A percentile compares a stretch with the other conserved stretches of the same genome.
Conservation (phyloP, 73 alveolate species). For the Chromera velia region DNA sequence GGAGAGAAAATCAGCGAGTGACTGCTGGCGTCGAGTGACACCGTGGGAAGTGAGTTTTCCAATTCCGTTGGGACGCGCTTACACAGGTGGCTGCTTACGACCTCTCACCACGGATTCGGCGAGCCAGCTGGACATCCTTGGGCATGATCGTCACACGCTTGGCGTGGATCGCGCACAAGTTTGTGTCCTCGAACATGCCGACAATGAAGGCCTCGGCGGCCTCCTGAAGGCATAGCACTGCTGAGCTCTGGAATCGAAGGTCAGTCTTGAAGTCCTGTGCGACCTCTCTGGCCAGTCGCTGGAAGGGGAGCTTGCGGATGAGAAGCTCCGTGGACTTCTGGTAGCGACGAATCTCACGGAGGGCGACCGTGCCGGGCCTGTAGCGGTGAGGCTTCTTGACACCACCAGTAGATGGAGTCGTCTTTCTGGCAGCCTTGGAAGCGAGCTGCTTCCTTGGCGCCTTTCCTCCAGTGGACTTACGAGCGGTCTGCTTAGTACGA, state of each 20-base stretch:
- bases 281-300: conserved; percentile 52
- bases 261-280: conserved; percentile 57
- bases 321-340: conserved; percentile 58
- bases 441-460: no score
- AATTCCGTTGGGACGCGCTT: no score
- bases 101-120: conserved; percentile 82
- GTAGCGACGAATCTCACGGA: conserved; percentile 50
- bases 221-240: conserved; percentile 60
- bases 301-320: conserved; percentile 56
- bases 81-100: no score
- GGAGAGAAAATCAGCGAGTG: no score
- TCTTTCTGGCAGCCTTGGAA: no score
- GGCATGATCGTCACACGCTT: conserved; percentile 94
- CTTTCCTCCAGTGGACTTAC: no score
- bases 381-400: conserved; percentile 54
- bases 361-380: conserved; percentile 54
- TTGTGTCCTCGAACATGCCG: conserved; percentile 61
- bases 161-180: conserved; percentile 92
- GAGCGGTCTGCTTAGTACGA: no score
- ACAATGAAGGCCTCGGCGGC: conserved; percentile 64
- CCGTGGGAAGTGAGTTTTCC: no score
- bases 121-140: conserved; percentile 77
- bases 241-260: conserved; percentile 52
- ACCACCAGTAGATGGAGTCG: no score
- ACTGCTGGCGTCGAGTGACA: no score